These are phyloP conservation scores for Hyphopichia pseudoburtonii DNA, from an alignment of 1,139 yeast genomes.

Conservation along the genomic window DNA sequence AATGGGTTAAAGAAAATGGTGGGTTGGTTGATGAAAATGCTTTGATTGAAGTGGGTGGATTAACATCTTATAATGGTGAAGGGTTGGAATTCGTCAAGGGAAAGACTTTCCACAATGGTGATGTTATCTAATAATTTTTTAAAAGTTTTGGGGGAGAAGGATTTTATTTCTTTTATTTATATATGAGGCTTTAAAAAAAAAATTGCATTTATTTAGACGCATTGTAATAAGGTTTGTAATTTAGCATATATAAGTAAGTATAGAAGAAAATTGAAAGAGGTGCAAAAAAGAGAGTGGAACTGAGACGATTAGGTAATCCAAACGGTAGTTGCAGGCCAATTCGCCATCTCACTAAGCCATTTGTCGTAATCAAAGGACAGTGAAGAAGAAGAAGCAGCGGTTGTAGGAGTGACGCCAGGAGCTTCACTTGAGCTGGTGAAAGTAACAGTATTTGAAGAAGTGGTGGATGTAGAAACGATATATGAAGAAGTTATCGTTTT, in stretches of 20 bases:
- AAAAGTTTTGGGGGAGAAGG: neutral
- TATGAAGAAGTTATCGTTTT: slow-evolving; percentile 1
- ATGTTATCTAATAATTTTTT: slow-evolving; percentile 31
- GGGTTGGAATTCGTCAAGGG: slow-evolving; percentile 65
- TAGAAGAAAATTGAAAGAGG: no score
- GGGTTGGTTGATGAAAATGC: slow-evolving; percentile 53
- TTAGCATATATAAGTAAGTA: no score
- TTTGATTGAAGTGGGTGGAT: slow-evolving; percentile 75
- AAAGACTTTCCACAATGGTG: slow-evolving; percentile 44
- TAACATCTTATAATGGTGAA: slow-evolving; percentile 83
- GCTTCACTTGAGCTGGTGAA: neutral
- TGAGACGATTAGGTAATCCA: neutral
- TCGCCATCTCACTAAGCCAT: neutral
- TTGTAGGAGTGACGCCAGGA: no score
- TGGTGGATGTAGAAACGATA: neutral
- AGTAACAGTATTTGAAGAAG: neutral
- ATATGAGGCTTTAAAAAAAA: no score
- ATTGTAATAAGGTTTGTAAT: no score
- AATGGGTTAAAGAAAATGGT: slow-evolving; percentile 73
- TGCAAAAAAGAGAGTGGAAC: no score
- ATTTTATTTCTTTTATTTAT: no score
- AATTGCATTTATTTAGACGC: no score
- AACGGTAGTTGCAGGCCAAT: slow-evolving; percentile 1
- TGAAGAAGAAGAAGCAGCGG: neutral
- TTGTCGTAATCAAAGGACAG: neutral